Percentiles rank a stretch among this genome's conserved stretches.
Conservation (phyloP, 768 basidiomycete genomes). For the Heimioporus sp. region DNA sequence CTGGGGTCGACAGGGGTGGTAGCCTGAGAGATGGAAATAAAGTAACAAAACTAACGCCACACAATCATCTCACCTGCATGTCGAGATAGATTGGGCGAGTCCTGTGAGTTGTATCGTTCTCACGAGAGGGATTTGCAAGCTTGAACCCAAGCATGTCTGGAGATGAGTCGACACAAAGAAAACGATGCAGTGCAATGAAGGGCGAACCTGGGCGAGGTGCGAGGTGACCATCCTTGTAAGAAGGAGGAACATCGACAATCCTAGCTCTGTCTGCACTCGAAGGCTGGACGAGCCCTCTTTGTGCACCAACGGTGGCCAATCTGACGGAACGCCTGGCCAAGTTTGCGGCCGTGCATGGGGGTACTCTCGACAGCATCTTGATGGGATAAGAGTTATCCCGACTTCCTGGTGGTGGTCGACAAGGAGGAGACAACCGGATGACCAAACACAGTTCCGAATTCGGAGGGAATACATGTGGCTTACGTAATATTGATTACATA, state of each 20-base stretch:
- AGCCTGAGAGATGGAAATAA: conserved; percentile 51
- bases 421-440: conserved; percentile 2
- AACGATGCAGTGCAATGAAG: neutral
- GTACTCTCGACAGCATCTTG: conserved; percentile 58
- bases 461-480: neutral
- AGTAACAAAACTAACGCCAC: neutral
- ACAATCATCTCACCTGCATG: conserved; percentile 69
- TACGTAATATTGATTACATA: conserved; percentile 16
- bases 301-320: conserved; percentile 25
- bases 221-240: conserved; percentile 67
- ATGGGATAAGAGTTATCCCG: conserved; percentile 1
- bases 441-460: neutral
- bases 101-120: conserved; percentile 56
- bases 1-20: conserved; percentile 98
- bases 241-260: conserved; percentile 76
- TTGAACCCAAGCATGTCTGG: conserved; percentile 90
- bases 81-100: conserved; percentile 94
- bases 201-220: conserved; percentile 64
- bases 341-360: conserved; percentile 36
- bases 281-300: conserved; percentile 73
- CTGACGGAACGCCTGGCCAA: conserved; percentile 24
- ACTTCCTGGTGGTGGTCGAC: conserved; percentile 13
- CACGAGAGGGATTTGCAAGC: conserved; percentile 60
- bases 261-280: conserved; percentile 81
- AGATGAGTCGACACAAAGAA: conserved; percentile 4